Evolutionary conservation across 352 stramenopile genomes (phyloP), one percentile per base, ranked within the genome.

Genomic region (Phytophthora hibernalis): DNA sequence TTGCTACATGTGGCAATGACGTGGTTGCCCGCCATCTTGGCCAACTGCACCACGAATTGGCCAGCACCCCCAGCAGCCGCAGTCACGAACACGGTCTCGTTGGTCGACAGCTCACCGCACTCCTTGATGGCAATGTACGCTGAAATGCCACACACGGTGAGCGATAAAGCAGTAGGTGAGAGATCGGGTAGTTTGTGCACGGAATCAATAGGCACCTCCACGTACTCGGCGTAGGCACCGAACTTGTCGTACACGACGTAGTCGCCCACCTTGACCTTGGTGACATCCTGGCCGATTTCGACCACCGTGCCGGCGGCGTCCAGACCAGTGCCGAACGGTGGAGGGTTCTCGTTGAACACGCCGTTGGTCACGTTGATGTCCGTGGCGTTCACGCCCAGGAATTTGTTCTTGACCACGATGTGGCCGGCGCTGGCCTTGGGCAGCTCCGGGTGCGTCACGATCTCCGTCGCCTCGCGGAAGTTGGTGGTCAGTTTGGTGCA

Each of bases 1-100:
- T 74, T 92, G 67, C 85, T 93, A 56, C 83, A 84, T n/a, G 82
- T 91, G 48, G 74, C 76, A 48, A 95, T 90, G n/a, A 91, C 82
- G 44, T 85, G 73, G 72, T 88, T 89, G 24, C 82, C 83, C 5
- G 90, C 71, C 16, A 88, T 79, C 47, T 92, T 92, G 49, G 87
- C 87, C 26, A 97, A 70, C 51, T 96, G 89, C 57, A 95, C 71
- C 24, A 84, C 89, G 37, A 92, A 89, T 20, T 93, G 65, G 5
- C 89, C 89, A 13, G 85, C 92, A n/a, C 84, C 89, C 8, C 89
- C 89, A 15, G 78, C 79, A 3, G 79, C 76, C 1, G 79, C 66
- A 15, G 79, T 82, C 33, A 89, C 80, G 22, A 89, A 68, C 48
- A 89, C 77, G 4, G 73, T 87, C 74, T 87, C 80, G 22, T 76